These are phyloP conservation scores for Anaeramoeba ignava DNA, from an alignment of 78 protist species.

Conservation along the genomic window DNA sequence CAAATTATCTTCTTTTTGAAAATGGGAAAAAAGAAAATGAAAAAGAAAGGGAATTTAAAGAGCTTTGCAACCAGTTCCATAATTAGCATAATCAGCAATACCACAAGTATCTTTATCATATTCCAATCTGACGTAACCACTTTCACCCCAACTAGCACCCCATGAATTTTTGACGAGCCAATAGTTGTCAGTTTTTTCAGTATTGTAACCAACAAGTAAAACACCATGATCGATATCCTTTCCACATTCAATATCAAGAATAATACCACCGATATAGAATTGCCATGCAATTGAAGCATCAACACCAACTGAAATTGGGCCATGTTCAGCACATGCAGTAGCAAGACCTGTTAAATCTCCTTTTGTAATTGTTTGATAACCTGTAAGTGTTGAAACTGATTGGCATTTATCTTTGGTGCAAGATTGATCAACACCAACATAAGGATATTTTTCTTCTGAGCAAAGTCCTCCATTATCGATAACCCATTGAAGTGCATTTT, in stretches of 20 bases:
- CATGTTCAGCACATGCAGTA: background rate
- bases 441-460: constrained; percentile 20
- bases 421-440: constrained; percentile 4
- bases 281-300: background rate
- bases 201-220: background rate
- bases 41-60: no score
- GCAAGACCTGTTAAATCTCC: background rate
- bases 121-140: background rate
- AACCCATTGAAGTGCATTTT: constrained; percentile 20
- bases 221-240: background rate
- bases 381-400: background rate
- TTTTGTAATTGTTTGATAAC: background rate
- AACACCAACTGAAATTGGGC: background rate
- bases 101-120: background rate
- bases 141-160: background rate
- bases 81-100: no score
- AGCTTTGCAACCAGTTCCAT: no score
- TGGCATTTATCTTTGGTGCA: background rate
- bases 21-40: no score
- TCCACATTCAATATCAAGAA: background rate
- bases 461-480: constrained; percentile 6
- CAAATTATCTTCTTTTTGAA: no score
- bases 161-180: background rate
- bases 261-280: background rate
- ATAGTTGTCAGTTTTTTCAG: background rate